phyloP scores from a whole-genome alignment of 805 yeast genomes.

The Starmerella khaoyaiensis region DNA sequence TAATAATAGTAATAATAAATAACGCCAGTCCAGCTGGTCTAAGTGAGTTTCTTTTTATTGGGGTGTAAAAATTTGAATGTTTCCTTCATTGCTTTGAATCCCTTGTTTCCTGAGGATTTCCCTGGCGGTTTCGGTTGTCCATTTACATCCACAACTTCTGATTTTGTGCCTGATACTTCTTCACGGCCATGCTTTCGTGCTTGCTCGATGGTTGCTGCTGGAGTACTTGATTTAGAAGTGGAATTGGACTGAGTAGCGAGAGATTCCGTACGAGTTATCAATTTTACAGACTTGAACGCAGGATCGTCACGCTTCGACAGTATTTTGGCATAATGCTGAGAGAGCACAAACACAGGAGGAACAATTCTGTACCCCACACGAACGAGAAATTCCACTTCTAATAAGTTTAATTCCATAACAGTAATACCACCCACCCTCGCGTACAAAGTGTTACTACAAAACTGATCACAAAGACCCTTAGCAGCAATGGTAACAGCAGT shows the following conservation, averaged over 20 bases:
- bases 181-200: slow-evolving; percentile 12
- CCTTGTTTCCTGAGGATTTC: slow-evolving; percentile 10
- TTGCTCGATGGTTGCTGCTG: background rate
- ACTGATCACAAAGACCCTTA: slow-evolving; percentile 62
- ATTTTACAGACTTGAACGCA: background rate
- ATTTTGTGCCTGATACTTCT: background rate
- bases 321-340: slow-evolving; percentile 28
- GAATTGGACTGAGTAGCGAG: background rate
- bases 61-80: slow-evolving; percentile 17
- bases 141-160: slow-evolving; percentile 1
- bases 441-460: slow-evolving; percentile 85
- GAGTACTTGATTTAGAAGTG: background rate
- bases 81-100: slow-evolving; percentile 17
- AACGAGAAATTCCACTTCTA: slow-evolving; percentile 76
- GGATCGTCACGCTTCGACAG: slow-evolving; percentile 16
- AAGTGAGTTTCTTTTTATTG: slow-evolving; percentile 13
- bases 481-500: slow-evolving; percentile 87
- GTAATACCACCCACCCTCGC: slow-evolving; percentile 81
- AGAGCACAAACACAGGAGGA: slow-evolving; percentile 32
- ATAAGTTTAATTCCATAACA: slow-evolving; percentile 56
- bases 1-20: too few species aligned
- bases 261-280: background rate
- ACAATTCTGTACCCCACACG: slow-evolving; percentile 68
- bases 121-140: slow-evolving; percentile 7
- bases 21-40: background rate